Percentiles rank a stretch among this genome's conserved stretches.
phyloP scores from a whole-genome alignment of 495 filamentous ascomycete species.

The Xylaria intraflava region DNA sequence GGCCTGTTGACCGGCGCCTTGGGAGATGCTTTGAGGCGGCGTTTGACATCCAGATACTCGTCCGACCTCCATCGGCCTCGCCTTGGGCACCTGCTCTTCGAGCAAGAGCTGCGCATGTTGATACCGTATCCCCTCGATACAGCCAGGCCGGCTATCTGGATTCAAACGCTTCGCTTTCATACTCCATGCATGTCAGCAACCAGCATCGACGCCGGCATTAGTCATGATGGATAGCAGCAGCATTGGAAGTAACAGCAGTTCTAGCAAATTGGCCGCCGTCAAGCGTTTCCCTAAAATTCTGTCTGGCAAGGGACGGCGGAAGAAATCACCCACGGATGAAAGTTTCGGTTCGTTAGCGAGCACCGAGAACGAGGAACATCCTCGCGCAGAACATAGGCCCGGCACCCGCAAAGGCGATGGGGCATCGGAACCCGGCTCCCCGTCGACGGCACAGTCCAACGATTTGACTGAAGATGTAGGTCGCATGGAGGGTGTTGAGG shows the following conservation, averaged over 20 bases:
- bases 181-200: conserved; percentile 4
- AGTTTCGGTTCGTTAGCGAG: conserved; percentile 31
- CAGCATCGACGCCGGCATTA: neutral
- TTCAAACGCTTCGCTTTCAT: neutral
- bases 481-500: conserved; percentile 4
- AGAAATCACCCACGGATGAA: conserved; percentile 33
- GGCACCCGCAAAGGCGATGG: conserved; percentile 21
- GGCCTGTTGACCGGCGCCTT: neutral
- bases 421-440: conserved; percentile 15
- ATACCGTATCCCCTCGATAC: neutral
- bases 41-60: neutral
- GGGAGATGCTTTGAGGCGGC: neutral
- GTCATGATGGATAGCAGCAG: conserved; percentile 20
- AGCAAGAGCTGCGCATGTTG: neutral
- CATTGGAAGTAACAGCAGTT: conserved; percentile 18
- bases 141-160: neutral
- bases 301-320: conserved; percentile 37
- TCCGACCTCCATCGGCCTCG: no score
- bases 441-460: conserved; percentile 19
- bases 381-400: conserved; percentile 19
- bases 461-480: conserved; percentile 20
- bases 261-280: conserved; percentile 33
- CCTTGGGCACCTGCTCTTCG: neutral
- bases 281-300: conserved; percentile 46
- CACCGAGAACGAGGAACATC: conserved; percentile 24